A percentile compares a stretch with the other conserved stretches of the same genome.
phyloP scores from a whole-genome alignment of 2,329 filamentous ascomycete species.

The Cytospora leucostoma region DNA sequence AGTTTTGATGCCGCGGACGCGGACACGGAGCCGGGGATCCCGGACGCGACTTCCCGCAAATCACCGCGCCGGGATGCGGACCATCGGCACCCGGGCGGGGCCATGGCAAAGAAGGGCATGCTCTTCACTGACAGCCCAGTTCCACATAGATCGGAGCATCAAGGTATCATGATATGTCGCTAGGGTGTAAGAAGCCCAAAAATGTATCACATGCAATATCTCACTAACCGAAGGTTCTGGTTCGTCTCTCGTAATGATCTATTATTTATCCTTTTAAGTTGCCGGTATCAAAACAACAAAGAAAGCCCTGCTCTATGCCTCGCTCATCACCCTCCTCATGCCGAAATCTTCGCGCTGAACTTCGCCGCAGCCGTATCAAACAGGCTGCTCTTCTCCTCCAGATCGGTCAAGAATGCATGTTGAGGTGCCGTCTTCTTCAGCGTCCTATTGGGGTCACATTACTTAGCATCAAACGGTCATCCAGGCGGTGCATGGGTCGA shows the following conservation, averaged over 20 bases:
- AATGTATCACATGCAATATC: not conserved
- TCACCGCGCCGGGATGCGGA: no score
- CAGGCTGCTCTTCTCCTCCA: conserved; percentile 81
- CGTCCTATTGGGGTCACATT: conserved; percentile 41
- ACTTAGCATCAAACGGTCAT: not conserved
- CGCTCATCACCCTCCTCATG: conserved; percentile 38
- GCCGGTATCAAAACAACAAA: conserved; percentile 15
- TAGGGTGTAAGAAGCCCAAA: not conserved
- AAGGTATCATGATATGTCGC: not conserved
- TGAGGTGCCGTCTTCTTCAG: conserved; percentile 62
- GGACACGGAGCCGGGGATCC: no score
- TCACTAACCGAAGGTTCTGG: no score
- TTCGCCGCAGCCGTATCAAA: conserved; percentile 87
- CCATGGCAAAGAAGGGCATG: no score
- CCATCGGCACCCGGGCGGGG: no score
- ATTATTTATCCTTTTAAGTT: conserved; percentile 9
- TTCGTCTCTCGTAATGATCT: conserved; percentile 12
- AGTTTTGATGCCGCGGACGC: no score
- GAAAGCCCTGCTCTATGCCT: not conserved
- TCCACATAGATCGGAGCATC: not conserved
- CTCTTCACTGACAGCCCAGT: no score
- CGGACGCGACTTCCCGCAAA: no score
- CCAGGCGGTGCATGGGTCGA: conserved; percentile 24
- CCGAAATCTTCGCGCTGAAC: conserved; percentile 80
- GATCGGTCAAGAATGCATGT: conserved; percentile 71